Percentiles rank a stretch among this genome's conserved stretches.
These are phyloP conservation scores for Gremmenia infestans DNA, from an alignment of 2,329 filamentous ascomycete genomes.

Conservation along the genomic window DNA sequence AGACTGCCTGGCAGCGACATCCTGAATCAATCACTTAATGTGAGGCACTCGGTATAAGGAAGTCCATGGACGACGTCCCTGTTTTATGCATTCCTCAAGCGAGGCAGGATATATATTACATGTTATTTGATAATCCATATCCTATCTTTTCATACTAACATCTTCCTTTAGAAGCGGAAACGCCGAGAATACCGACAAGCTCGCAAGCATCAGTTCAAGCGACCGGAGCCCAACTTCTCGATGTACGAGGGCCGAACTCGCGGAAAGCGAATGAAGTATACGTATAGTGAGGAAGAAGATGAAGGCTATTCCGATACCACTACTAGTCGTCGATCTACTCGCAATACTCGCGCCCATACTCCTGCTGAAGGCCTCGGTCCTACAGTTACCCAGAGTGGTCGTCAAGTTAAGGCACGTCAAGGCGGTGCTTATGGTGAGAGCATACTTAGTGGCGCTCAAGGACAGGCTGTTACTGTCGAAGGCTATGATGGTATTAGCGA, in stretches of 20 bases:
- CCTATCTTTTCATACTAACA: conserved; percentile 15
- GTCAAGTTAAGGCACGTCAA: conserved; percentile 67
- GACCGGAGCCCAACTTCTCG: conserved; percentile 84
- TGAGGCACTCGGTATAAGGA: too few species aligned
- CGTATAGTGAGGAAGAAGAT: conserved; percentile 85
- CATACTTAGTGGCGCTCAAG: conserved; percentile 45
- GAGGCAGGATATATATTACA: not conserved
- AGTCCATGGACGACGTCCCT: too few species aligned
- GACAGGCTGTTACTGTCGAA: conserved; percentile 21
- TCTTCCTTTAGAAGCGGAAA: conserved; percentile 68
- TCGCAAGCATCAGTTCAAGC: conserved; percentile 69
- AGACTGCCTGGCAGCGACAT: not conserved
- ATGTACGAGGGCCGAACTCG: conserved; percentile 94
- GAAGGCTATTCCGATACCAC: conserved; percentile 61
- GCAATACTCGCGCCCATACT: conserved; percentile 70
- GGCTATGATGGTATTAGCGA: conserved; percentile 40
- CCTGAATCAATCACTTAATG: not conserved
- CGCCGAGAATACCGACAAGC: conserved; percentile 85
- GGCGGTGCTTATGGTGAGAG: conserved; percentile 51
- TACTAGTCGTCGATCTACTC: conserved; percentile 58
- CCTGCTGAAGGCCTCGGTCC: conserved; percentile 61
- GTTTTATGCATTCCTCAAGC: too few species aligned
- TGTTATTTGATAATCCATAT: not conserved
- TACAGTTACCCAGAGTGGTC: conserved; percentile 76
- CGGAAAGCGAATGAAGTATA: conserved; percentile 95